These are phyloP conservation scores for Leishmania martiniquensis DNA, from an alignment of 208 protist species.

Conservation along the genomic window DNA sequence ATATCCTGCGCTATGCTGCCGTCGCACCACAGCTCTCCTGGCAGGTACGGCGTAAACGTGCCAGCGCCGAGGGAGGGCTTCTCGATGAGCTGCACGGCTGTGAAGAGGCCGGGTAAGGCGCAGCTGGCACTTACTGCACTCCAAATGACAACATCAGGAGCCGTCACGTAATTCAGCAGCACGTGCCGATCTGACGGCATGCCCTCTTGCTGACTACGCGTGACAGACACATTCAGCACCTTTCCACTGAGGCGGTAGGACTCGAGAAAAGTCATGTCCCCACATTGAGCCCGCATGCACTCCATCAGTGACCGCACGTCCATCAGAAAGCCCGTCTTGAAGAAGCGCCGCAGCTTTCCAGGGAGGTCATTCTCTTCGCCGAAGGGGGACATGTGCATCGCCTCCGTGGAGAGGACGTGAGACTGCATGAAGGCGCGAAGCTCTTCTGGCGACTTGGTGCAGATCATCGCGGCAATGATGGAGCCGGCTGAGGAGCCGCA, in stretches of 20 bases:
- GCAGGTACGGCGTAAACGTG: conserved; percentile 51
- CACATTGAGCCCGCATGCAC: conserved; percentile 65
- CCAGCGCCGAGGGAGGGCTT: conserved; percentile 39
- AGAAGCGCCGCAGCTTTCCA: conserved; percentile 59
- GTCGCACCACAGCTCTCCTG: conserved; percentile 69
- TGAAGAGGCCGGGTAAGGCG: conserved; percentile 68
- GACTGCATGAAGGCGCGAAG: conserved; percentile 47
- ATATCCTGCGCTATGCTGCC: conserved; percentile 66
- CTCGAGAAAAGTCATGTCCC: conserved; percentile 89
- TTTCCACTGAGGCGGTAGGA: conserved; percentile 75
- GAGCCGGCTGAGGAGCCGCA: conserved; percentile 73
- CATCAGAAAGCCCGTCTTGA: conserved; percentile 81
- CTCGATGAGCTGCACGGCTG: conserved; percentile 67
- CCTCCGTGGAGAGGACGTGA: conserved; percentile 43
- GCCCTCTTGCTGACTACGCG: conserved; percentile 46
- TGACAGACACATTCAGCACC: conserved; percentile 88
- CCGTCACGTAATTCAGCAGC: conserved; percentile 86
- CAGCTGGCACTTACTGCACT: conserved; percentile 75
- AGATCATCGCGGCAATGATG: conserved; percentile 78
- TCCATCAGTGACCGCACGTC: conserved; percentile 73
- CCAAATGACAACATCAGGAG: conserved; percentile 83
- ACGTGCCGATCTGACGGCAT: conserved; percentile 47
- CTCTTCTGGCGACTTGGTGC: conserved; percentile 50
- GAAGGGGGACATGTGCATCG: conserved; percentile 61
- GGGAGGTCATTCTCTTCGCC: conserved; percentile 38